phyloP scores from a whole-genome alignment of 2,329 filamentous ascomycete genomes.

The Lasiodiplodia gonubiensis region DNA sequence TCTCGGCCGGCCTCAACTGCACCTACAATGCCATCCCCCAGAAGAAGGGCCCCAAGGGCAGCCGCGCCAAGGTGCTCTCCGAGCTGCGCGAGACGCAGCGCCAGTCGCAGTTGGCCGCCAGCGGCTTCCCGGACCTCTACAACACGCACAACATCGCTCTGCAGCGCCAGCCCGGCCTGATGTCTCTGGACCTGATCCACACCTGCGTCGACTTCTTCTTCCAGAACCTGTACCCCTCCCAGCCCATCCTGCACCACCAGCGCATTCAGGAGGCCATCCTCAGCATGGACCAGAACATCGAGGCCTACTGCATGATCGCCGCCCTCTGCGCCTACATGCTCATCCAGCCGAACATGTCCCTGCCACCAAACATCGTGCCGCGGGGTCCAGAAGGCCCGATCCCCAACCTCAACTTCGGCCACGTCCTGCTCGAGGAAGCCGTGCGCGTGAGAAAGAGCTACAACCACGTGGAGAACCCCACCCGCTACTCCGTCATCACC shows the following conservation, averaged over 20 bases:
- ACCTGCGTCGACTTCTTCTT: slow-evolving; percentile 67
- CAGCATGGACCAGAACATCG: slow-evolving; percentile 58
- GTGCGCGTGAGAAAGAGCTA: slow-evolving; percentile 61
- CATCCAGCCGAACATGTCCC: slow-evolving; percentile 53
- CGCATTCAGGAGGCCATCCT: slow-evolving; percentile 60
- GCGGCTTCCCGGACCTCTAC: slow-evolving; percentile 44
- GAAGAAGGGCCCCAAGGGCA: slow-evolving; percentile 68
- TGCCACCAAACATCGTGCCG: slow-evolving; percentile 53
- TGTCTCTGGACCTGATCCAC: slow-evolving; percentile 57
- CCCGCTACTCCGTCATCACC: slow-evolving; percentile 63
- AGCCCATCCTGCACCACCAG: slow-evolving; percentile 63
- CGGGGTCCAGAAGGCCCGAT: slow-evolving; percentile 45
- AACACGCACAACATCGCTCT: slow-evolving; percentile 50
- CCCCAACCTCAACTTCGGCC: slow-evolving; percentile 53
- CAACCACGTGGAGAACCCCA: slow-evolving; percentile 63
- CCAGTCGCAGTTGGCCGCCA: slow-evolving; percentile 52
- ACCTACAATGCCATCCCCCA: slow-evolving; percentile 69
- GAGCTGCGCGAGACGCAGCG: slow-evolving; percentile 62
- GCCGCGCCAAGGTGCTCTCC: slow-evolving; percentile 67
- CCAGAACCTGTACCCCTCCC: slow-evolving; percentile 67
- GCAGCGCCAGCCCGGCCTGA: slow-evolving; percentile 55
- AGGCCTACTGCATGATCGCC: slow-evolving; percentile 64
- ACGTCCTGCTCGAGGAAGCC: slow-evolving; percentile 64
- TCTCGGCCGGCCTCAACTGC: slow-evolving; percentile 64
- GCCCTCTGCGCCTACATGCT: slow-evolving; percentile 58